Evolutionary conservation across 345 rosid genomes (phyloP).

Genomic region (Melastoma malabathricum): DNA sequence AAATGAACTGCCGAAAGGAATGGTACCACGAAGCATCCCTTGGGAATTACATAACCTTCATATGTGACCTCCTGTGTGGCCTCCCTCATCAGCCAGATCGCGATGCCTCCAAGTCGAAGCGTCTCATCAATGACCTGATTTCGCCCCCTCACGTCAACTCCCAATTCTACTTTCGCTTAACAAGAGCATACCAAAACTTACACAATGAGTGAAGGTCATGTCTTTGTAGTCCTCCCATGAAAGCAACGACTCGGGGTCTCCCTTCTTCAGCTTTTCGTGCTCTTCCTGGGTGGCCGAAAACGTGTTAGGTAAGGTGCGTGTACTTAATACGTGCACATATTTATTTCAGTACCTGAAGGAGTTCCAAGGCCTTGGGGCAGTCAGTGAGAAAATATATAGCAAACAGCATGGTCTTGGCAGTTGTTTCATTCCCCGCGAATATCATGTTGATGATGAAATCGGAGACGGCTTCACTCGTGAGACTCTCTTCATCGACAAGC

Average conservation of each 20-base stretch:
- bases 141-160: too few species aligned
- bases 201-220: conserved; percentile 81
- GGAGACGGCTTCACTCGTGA: conserved; percentile 46
- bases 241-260: conserved; percentile 9
- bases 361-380: conserved; percentile 47
- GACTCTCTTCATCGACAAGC: conserved; percentile 52
- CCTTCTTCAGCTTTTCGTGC: conserved; percentile 26
- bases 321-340: too few species aligned
- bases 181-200: conserved; percentile 20
- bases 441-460: conserved; percentile 79
- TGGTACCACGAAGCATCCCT: conserved; percentile 74
- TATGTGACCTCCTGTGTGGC: conserved; percentile 64
- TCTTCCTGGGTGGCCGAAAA: conserved; percentile 42
- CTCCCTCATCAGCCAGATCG: conserved; percentile 87
- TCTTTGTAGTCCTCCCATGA: conserved; percentile 75
- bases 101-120: conserved; percentile 74
- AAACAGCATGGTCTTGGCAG: conserved; percentile 74
- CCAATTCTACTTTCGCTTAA: neutral
- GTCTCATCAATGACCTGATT: conserved; percentile 75
- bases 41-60: conserved; percentile 62
- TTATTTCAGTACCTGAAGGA: conserved; percentile 27
- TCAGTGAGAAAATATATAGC: conserved; percentile 67
- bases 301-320: too few species aligned
- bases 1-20: conserved; percentile 78
- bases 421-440: conserved; percentile 88